Conservation (phyloP, 2,329 filamentous ascomycete species). For the Rosellinia necatrix region DNA sequence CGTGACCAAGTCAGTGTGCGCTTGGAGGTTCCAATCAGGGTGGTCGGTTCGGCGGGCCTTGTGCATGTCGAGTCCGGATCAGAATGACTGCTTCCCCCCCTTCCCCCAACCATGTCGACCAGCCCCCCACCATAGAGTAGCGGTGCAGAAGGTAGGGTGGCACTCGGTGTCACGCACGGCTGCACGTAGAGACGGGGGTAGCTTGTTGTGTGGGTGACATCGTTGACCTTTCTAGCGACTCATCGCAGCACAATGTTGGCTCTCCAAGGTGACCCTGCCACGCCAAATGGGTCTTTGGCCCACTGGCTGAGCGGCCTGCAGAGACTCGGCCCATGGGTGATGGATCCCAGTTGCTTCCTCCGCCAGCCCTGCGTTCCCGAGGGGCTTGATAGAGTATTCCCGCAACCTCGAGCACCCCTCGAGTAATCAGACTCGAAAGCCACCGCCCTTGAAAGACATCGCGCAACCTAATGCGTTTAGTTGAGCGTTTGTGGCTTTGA, state of each 20-base stretch:
- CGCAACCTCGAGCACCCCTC: too few species aligned
- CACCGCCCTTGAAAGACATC: neutral
- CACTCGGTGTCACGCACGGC: constrained; percentile 41
- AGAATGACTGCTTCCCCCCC: constrained; percentile 29
- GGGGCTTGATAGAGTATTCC: constrained; percentile 17
- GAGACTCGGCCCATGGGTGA: constrained; percentile 29
- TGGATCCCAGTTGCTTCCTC: constrained; percentile 35
- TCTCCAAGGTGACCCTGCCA: constrained; percentile 39
- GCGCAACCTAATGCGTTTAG: neutral
- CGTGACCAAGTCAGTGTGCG: constrained; percentile 45
- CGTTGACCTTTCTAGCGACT: constrained; percentile 32
- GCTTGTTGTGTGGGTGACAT: constrained; percentile 27
- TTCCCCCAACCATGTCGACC: constrained; percentile 32
- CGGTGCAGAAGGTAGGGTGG: constrained; percentile 39
- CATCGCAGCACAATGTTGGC: constrained; percentile 37
- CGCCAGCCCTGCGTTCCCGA: constrained; percentile 34
- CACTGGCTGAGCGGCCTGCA: constrained; percentile 34
- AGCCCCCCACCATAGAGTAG: constrained; percentile 39
- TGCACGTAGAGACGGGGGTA: constrained; percentile 38
- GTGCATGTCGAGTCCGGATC: constrained; percentile 36
- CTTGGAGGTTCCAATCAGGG: constrained; percentile 54
- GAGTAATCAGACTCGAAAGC: neutral
- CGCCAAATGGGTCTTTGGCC: constrained; percentile 28
- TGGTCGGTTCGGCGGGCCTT: constrained; percentile 38
- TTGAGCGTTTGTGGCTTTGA: neutral